Percentiles rank a stretch among this genome's conserved stretches.
Conservation (phyloP, 75 land plant species). For the Selaginella moellendorffii region DNA sequence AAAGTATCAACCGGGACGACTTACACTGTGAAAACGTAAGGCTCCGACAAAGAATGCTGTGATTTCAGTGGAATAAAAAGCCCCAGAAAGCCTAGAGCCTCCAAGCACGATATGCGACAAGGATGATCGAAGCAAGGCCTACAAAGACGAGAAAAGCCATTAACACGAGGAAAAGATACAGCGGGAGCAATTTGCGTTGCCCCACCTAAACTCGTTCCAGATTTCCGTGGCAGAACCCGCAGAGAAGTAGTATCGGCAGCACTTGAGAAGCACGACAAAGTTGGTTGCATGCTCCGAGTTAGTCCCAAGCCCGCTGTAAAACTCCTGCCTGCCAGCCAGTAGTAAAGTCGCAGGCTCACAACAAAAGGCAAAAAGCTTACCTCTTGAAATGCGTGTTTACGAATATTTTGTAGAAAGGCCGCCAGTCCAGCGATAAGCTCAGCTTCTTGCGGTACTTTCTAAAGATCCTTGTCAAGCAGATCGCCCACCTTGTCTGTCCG, state of each 20-base stretch:
- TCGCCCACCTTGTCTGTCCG: conserved; percentile 89
- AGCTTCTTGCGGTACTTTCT: conserved; percentile 63
- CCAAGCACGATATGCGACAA: conserved; percentile 87
- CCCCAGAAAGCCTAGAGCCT: conserved; percentile 71
- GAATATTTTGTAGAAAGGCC: conserved; percentile 67
- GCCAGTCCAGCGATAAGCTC: conserved; percentile 58
- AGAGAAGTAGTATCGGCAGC: conserved; percentile 61
- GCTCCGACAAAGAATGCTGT: neutral
- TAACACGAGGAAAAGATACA: neutral
- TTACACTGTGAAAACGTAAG: neutral
- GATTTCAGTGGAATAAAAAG: conserved; percentile 58
- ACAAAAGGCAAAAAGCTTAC: conserved; percentile 21
- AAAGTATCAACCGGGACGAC: neutral
- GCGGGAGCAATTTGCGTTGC: neutral
- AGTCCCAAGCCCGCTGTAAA: conserved; percentile 21
- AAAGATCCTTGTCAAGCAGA: conserved; percentile 36
- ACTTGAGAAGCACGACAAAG: conserved; percentile 28
- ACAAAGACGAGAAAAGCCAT: conserved; percentile 13
- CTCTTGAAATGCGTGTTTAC: conserved; percentile 52
- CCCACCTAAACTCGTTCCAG: conserved; percentile 82
- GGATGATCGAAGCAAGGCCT: conserved; percentile 77
- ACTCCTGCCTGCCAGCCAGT: conserved; percentile 13
- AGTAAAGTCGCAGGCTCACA: too few species aligned
- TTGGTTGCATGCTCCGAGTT: conserved; percentile 12
- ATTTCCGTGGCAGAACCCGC: conserved; percentile 72